Base-by-base conservation (phyloP, 805 yeast species). In the Monosporozyma unispora region DNA sequence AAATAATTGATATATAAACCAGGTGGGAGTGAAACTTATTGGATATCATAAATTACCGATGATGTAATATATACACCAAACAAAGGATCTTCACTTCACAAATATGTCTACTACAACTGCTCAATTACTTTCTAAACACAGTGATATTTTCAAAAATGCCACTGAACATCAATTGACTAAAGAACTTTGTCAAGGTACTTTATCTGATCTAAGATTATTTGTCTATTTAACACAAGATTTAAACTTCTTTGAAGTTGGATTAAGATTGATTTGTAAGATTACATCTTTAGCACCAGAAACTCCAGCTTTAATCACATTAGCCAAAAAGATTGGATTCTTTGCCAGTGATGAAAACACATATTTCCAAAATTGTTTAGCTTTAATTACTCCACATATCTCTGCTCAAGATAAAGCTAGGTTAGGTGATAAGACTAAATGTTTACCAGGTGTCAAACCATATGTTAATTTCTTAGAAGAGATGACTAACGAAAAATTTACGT, bases 261-360 rank as follows among this genome's bases (percentile, higher is more conserved):
- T 77, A 38, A 67, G 70, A 37, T 53, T 75, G 12, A 65, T 76
- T 12, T 76, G 77, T 9, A 75, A 70, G 50, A 64, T 73, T 1
- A 63, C 78, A 18, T 68, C 77, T 2, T 49, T 64, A 37, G 75
- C 80, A 46, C 76, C 74, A 46, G 61, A 69, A 27, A 56, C 66
- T 0, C 50, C 61, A 3, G 54, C 77, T 0, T 63, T 71, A n/a
- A 61, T 76, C 22, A 59, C 60, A 0, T 52, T 78, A 25, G 74
- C 77, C 1, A 75, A 74, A 50, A 79, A 77, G 52, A 69, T 78
- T 50, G 82, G 81, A 1, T 74, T 76, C 52, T 63, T 78, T 33
- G 67, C 75, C 12, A 68, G 66, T 42, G 73, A 70, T 48, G 82
- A 78, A 54, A 75, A 76, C 55, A 69, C 69, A 44, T 78, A 78